Evolutionary conservation across 257 asterid genomes (phyloP), one percentile per base, ranked within the genome.

Genomic region (Nicotiana undulata): DNA sequence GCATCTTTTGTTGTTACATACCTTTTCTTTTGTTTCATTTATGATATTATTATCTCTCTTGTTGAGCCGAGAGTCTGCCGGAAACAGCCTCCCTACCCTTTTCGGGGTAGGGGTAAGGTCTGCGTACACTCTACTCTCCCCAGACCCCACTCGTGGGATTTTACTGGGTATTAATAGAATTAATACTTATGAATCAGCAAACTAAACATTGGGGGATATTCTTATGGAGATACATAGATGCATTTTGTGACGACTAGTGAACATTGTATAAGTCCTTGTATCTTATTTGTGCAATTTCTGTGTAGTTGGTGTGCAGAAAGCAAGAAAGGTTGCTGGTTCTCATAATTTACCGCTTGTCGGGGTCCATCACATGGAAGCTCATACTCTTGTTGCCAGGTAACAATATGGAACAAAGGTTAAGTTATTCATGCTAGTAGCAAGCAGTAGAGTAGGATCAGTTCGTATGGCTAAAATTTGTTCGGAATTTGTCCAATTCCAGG

Each of bases 331-430:
- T 84, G 98, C 99, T 58, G 93, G 98, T 77, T 77, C 88, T 55
- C 86, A 87, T 79, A 66, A 88, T 86, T 85, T 96, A 79, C 98
- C 98, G 68, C 90, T 96, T 83, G 89, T 94, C 18, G 97, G 97
- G 55, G 97, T 96, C 76, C 98, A 94, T 86, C 99, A 92, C 90
- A 96, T 94, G 98, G 98, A 96, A 89, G 98, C 98, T 79, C 98
- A 96, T 85, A 93, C 98, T 84, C 87, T 94, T 81, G 97, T 96
- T 75, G 94, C 99, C 83, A 91, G 99, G 99, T 92, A 89, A 81
- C 63, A 32, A 15, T 77, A 32, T n/a, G 31, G 40, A 46, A 29
- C 13, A 46, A 72, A 72, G 60, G 60, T 72, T 46, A 72, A 70
- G 12, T 44, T 40, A 12, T 46, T 72, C 60, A 72, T 22, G 77